These are phyloP conservation scores for Cichorium intybus DNA, from an alignment of 140 eudicot species.

Conservation along the genomic window DNA sequence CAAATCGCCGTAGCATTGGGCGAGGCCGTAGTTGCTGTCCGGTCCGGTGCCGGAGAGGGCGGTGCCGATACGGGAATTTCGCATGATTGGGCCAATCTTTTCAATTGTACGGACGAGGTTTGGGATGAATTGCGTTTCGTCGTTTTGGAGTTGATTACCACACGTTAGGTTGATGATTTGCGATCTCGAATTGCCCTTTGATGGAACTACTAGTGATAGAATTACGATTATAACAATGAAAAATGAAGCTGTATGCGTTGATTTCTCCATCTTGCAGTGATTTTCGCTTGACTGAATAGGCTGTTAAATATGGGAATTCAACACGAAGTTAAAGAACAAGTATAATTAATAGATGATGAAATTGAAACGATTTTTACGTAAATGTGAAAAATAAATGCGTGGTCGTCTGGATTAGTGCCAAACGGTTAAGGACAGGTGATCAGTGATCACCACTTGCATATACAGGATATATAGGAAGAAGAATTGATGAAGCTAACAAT, in stretches of 20 bases:
- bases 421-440: not conserved
- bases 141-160: constrained; percentile 21
- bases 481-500: not conserved
- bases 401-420: not conserved
- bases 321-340: not conserved
- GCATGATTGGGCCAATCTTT: constrained; percentile 28
- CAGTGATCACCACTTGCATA: not conserved
- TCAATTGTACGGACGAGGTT: constrained; percentile 48
- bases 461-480: constrained; percentile 17
- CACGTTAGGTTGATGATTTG: constrained; percentile 37
- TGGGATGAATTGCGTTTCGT: constrained; percentile 26
- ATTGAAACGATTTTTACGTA: not conserved
- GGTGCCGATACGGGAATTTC: constrained; percentile 33
- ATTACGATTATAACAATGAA: constrained; percentile 12
- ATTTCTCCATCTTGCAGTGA: constrained; percentile 2
- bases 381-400: not conserved
- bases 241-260: not conserved
- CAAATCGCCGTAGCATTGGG: constrained; percentile 74
- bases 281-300: not conserved
- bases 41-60: constrained; percentile 38
- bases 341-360: not conserved
- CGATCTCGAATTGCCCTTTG: constrained; percentile 52
- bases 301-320: not conserved
- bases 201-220: constrained; percentile 25
- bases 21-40: constrained; percentile 41